Conservation (phyloP, 1,139 yeast species). For the Nakaseomyces sp. region DNA sequence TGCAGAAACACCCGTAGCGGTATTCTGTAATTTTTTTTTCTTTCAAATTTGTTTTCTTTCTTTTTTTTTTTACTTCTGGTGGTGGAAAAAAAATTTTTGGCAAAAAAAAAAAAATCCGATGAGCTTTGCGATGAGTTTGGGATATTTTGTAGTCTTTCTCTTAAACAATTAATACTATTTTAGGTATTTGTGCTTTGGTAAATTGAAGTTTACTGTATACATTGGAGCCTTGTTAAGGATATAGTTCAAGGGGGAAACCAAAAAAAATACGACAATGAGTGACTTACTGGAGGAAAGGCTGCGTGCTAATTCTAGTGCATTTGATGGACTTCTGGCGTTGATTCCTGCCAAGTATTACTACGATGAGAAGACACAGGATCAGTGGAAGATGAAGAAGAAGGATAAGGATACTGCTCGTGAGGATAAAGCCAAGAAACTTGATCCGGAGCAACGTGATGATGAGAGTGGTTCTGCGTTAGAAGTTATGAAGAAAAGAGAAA, state of each 20-base stretch:
- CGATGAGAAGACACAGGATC: conserved; percentile 64
- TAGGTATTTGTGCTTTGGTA: no score
- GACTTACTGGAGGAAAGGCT: conserved; percentile 55
- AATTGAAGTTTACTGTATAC: no score
- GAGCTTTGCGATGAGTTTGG: conserved; percentile 9
- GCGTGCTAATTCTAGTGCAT: conserved; percentile 76
- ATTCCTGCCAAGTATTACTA: conserved; percentile 92
- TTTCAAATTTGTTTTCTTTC: no score
- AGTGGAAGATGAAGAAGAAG: conserved; percentile 82
- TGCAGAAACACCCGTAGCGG: background rate
- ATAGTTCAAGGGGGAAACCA: background rate
- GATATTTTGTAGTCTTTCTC: background rate
- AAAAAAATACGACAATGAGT: conserved; percentile 19
- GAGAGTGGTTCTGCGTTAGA: conserved; percentile 62
- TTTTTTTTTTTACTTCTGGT: background rate
- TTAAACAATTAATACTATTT: no score
- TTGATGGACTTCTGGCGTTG: conserved; percentile 79
- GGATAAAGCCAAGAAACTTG: conserved; percentile 62
- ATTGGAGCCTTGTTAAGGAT: no score
- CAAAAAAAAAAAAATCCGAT: conserved; percentile 7
- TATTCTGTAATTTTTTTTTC: no score
- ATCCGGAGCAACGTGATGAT: conserved; percentile 49
- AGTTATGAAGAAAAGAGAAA: conserved; percentile 48
- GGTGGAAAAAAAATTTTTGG: conserved; percentile 7
- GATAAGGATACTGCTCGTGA: conserved; percentile 54